Evolutionary conservation across 106 monocot genomes (phyloP).

Genomic region (Dioscorea zingiberensis): DNA sequence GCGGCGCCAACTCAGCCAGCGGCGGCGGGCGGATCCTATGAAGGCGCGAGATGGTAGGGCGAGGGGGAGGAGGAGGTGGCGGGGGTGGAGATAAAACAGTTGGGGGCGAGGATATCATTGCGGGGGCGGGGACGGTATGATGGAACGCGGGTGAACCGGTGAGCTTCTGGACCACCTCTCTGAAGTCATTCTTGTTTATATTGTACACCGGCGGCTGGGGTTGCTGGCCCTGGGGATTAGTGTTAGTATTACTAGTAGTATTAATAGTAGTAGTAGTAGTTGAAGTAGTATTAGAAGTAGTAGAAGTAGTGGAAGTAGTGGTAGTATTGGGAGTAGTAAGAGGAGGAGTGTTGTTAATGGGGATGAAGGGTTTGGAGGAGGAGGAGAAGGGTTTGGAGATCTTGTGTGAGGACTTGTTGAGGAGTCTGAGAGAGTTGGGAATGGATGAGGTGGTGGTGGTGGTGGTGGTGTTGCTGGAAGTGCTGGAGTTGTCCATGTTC

Average conservation of each 20-base stretch:
- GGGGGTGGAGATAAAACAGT: background rate
- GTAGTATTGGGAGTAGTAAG: background rate
- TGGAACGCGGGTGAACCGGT: conserved; percentile 13
- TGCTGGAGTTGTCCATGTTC: too few relatives aligned
- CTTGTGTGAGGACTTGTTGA: conserved; percentile 2
- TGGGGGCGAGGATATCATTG: background rate
- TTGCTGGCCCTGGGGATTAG: background rate
- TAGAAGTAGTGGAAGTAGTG: background rate
- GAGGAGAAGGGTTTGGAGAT: background rate
- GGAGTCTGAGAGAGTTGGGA: background rate
- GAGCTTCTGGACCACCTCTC: conserved; percentile 26
- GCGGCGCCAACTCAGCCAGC: background rate
- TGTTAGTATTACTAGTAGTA: background rate
- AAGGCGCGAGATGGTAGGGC: background rate
- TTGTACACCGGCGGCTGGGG: conserved; percentile 25
- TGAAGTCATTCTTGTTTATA: conserved; percentile 30
- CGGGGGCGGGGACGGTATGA: too few relatives aligned
- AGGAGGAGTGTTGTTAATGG: background rate
- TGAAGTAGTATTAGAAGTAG: too few relatives aligned
- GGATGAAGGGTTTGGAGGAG: background rate
- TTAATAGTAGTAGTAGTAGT: too few relatives aligned
- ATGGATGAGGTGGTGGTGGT: background rate
- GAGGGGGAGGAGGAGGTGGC: background rate
- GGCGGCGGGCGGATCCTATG: conserved; percentile 14
- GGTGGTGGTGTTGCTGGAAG: too few relatives aligned